Conservation (phyloP, 2,329 filamentous ascomycete genomes). For the Ramularia collo-cygni region DNA sequence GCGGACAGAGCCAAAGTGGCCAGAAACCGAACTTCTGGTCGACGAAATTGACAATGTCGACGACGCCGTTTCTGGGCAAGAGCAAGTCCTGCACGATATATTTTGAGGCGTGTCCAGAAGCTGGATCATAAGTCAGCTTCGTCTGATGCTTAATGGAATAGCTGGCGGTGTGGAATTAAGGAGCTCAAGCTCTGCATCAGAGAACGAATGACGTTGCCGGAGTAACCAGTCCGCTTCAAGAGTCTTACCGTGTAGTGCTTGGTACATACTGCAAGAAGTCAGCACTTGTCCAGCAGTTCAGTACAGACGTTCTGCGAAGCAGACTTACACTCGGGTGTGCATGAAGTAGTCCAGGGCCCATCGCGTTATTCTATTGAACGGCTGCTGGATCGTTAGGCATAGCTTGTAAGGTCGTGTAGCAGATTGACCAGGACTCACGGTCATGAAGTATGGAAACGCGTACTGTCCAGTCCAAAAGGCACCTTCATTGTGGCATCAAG, state of each 20-base stretch:
- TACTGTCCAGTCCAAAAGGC: slow-evolving; percentile 59
- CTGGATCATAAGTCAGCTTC: no score
- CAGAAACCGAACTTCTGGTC: slow-evolving; percentile 44
- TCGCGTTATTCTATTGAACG: slow-evolving; percentile 53
- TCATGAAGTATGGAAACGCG: slow-evolving; percentile 55
- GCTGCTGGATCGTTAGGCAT: slow-evolving; percentile 20
- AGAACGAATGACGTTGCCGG: no score
- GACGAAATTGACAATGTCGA: slow-evolving; percentile 49
- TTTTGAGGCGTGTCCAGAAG: slow-evolving; percentile 46
- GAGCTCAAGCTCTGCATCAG: no score
- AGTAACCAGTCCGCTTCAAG: no score
- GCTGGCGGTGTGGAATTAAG: no score
- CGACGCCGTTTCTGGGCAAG: slow-evolving; percentile 47
- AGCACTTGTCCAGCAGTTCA: no score
- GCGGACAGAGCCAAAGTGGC: slow-evolving; percentile 55
- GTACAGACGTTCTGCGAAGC: no score
- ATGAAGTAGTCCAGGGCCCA: slow-evolving; percentile 55
- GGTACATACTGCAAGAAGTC: slow-evolving; percentile 42
- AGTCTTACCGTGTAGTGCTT: slow-evolving; percentile 48
- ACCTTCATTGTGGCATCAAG: slow-evolving; percentile 18
- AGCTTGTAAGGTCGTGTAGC: no score
- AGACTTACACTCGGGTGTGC: slow-evolving; percentile 49
- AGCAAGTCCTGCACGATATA: slow-evolving; percentile 59
- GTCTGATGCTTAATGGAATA: no score
- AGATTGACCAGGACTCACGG: slow-evolving; percentile 15